Evolutionary conservation across 768 basidiomycete genomes (phyloP).

Genomic region (Coprinellus aureogranulatus): DNA sequence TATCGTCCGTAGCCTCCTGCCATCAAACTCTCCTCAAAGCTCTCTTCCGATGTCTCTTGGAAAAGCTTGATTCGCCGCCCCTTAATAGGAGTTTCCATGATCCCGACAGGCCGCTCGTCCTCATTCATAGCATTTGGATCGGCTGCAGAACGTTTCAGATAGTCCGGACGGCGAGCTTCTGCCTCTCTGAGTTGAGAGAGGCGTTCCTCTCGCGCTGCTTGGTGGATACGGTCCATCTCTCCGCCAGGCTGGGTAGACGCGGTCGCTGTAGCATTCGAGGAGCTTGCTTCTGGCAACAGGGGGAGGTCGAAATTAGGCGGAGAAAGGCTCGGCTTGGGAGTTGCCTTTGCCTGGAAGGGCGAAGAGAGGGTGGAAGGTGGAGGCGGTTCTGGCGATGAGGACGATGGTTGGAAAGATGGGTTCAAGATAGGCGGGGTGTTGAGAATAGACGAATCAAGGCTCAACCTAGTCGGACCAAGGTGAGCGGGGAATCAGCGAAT

Average conservation of each 20-base stretch:
- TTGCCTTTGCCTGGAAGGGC: constrained; percentile 43
- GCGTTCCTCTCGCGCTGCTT: constrained; percentile 49
- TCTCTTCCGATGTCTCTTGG: constrained; percentile 80
- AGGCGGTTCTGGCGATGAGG: constrained; percentile 22
- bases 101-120: constrained; percentile 46
- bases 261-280: constrained; percentile 11
- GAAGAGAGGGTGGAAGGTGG: constrained; percentile 40
- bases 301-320: background rate
- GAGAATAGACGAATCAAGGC: constrained; percentile 17
- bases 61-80: constrained; percentile 73
- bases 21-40: constrained; percentile 82
- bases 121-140: constrained; percentile 36
- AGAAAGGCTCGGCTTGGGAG: constrained; percentile 22
- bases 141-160: constrained; percentile 60
- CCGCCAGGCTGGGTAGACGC: constrained; percentile 36
- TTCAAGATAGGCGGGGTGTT: constrained; percentile 17
- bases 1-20: constrained; percentile 79
- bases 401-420: constrained; percentile 26
- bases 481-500: background rate
- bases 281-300: too few relatives aligned
- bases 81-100: constrained; percentile 68
- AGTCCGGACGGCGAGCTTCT: constrained; percentile 69
- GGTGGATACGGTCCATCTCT: constrained; percentile 61
- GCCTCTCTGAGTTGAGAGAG: constrained; percentile 48
- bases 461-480: background rate